These are phyloP conservation scores for Suillus subluteus DNA, from an alignment of 768 basidiomycete species.

Conservation along the genomic window DNA sequence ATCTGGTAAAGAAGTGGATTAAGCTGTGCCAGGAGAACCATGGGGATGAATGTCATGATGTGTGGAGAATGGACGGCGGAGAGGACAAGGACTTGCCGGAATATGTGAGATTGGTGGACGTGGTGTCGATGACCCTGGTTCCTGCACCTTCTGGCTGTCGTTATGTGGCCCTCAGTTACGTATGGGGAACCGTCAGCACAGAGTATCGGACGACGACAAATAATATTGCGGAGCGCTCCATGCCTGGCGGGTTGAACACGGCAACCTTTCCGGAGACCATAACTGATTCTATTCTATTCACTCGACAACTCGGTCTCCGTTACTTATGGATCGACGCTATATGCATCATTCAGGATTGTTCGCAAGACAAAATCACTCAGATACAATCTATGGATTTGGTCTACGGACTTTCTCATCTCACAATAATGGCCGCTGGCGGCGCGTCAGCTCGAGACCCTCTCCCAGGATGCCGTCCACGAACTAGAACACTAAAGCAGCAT, in stretches of 20 bases:
- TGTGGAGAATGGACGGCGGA: constrained; percentile 1
- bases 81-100: constrained; percentile 4
- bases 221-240: constrained; percentile 5
- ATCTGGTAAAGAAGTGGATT: constrained; percentile 14
- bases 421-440: constrained; percentile 13
- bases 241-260: background rate
- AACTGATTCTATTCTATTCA: constrained; percentile 10
- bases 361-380: constrained; percentile 9
- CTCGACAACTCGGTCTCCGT: constrained; percentile 8
- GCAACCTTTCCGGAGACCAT: constrained; percentile 13
- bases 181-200: constrained; percentile 11
- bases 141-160: constrained; percentile 9
- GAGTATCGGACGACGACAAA: constrained; percentile 12
- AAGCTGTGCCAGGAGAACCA: constrained; percentile 6
- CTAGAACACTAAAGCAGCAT: background rate
- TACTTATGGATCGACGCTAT: constrained; percentile 18
- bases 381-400: constrained; percentile 15
- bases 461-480: constrained; percentile 2
- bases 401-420: constrained; percentile 8
- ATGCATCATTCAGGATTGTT: constrained; percentile 17
- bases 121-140: constrained; percentile 8
- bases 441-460: background rate
- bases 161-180: constrained; percentile 14
- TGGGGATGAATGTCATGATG: constrained; percentile 7
- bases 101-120: constrained; percentile 12